phyloP scores from a whole-genome alignment of 2,329 filamentous ascomycete genomes.

The Aspergillus texensis region DNA sequence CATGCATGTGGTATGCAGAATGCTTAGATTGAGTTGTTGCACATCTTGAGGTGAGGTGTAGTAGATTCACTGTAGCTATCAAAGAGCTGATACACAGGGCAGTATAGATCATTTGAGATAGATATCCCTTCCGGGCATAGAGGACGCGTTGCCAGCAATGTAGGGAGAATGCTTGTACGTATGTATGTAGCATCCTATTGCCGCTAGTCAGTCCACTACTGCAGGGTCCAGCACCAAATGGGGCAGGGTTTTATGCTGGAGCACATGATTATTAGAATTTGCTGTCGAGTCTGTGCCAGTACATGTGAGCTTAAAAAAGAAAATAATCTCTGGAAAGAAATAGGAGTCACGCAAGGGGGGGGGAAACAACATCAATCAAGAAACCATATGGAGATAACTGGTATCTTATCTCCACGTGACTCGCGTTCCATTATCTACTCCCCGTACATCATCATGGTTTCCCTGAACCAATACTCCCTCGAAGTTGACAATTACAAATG shows the following conservation, averaged over 20 bases:
- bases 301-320: no score
- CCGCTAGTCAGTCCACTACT: not conserved
- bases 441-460: not conserved
- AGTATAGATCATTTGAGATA: no score
- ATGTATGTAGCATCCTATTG: not conserved
- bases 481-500: slow-evolving; percentile 56
- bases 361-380: no score
- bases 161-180: not conserved
- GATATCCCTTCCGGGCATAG: not conserved
- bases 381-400: not conserved
- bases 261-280: no score
- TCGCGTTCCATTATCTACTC: not conserved
- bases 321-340: no score
- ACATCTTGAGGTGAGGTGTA: not conserved
- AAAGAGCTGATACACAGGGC: not conserved
- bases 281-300: no score
- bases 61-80: not conserved
- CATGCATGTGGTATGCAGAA: not conserved
- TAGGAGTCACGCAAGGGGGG: no score
- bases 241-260: no score
- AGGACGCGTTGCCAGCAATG: not conserved
- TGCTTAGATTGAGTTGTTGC: not conserved
- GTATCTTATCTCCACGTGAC: not conserved
- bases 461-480: not conserved
- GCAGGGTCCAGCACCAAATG: not conserved